A percentile compares a stretch with the other conserved stretches of the same genome.
phyloP scores from a whole-genome alignment of 352 stramenopile species.

The Phytopythium mirpurense region DNA sequence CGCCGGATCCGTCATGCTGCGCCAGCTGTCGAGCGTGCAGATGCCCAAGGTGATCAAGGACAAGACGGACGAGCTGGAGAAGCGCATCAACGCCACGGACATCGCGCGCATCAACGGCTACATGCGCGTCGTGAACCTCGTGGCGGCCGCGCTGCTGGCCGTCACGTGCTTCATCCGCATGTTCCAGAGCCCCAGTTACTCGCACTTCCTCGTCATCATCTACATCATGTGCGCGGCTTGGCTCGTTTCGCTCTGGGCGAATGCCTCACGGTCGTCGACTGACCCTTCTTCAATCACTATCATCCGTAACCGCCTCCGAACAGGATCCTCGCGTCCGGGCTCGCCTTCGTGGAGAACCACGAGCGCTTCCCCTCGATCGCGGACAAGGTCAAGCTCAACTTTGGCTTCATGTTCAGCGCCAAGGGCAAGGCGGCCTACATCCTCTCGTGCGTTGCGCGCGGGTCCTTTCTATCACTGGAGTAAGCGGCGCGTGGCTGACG shows the following conservation, averaged over 20 bases:
- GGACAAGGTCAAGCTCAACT: slow-evolving; percentile 82
- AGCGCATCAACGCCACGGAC: slow-evolving; percentile 70
- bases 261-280: no score
- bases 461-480: background rate
- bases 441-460: slow-evolving; percentile 44
- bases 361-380: slow-evolving; percentile 74
- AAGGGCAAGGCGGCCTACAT: slow-evolving; percentile 82
- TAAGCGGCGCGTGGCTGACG: background rate
- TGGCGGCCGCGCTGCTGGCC: slow-evolving; percentile 49
- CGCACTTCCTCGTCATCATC: slow-evolving; percentile 78
- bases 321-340: slow-evolving; percentile 50
- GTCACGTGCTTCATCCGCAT: slow-evolving; percentile 77
- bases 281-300: no score
- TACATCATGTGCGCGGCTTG: slow-evolving; percentile 61
- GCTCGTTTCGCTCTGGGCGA: background rate
- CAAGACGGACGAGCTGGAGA: slow-evolving; percentile 61
- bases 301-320: no score
- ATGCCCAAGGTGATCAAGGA: slow-evolving; percentile 63
- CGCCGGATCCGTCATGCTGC: slow-evolving; percentile 8
- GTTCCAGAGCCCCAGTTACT: slow-evolving; percentile 71
- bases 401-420: slow-evolving; percentile 86
- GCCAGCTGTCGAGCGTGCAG: slow-evolving; percentile 47
- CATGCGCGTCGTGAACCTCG: slow-evolving; percentile 78
- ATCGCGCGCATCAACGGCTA: slow-evolving; percentile 85
- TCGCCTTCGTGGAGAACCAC: slow-evolving; percentile 84